Evolutionary conservation across 345 rosid species (phyloP), one percentile per base, ranked within the genome.

Genomic region (Tarenaya hassleriana): DNA sequence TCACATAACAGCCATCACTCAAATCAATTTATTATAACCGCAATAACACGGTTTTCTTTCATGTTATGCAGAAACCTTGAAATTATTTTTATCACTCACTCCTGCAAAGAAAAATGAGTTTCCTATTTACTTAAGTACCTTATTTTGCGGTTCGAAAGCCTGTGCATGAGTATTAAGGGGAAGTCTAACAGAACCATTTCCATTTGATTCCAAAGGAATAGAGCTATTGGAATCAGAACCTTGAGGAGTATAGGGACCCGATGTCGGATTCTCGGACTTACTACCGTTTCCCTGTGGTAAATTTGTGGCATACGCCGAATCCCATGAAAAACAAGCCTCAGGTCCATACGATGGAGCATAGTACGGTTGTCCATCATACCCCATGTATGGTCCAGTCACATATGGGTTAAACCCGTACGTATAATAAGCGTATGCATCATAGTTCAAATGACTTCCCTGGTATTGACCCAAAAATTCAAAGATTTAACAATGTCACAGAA

Each of bases 361-460:
- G 29, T 24, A 24, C 29, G 29, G 29, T 24, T 24, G 29, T 24
- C 29, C 29, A 24, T 24, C 29, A 24, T 24, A 24, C 5, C 29
- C 29, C 29, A 24, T 24, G 5, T 24, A 24, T 24, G 29, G 29
- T 24, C 29, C 29, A 24, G 29, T 24, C 29, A 24, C 29, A 24
- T 24, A 24, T 5, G 29, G 29, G 29, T 24, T 24, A 24, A 2
- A 24, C 29, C 29, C 29, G 29, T 24, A 5, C 29, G 29, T 24
- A 66, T 77, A 69, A 66, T 69, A 79, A 56, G 61, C 64, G 54
- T 73, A 21, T 3, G 82, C 71, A 45, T 84, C 78, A 66, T 67
- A 70, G 31, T 77, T 76, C 16, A 75, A 45, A 46, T 71, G 75
- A 62, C 66, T 16, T 43, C 65, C 78, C 86, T 84, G 70, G 29